Conservation (phyloP, 78 protist genomes). For the Dictyostelium intermedium region DNA sequence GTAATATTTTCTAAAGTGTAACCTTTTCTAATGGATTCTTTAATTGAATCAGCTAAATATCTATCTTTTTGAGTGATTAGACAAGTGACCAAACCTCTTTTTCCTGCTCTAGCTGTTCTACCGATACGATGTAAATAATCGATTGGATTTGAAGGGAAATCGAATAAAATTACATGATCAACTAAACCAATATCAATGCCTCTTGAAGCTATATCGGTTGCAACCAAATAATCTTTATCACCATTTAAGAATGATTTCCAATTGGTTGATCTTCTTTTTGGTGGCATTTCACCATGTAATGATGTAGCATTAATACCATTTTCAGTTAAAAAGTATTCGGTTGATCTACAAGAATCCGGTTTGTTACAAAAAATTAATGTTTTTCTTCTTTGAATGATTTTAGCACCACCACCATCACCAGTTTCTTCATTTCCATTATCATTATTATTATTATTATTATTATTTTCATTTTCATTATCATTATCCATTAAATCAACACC, state of each 20-base stretch:
- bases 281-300: conserved; percentile 79
- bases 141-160: conserved; percentile 85
- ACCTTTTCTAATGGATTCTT: conserved; percentile 56
- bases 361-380: conserved; percentile 72
- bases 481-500: background rate
- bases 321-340: conserved; percentile 68
- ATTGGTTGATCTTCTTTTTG: background rate
- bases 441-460: background rate
- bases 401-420: background rate
- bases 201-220: conserved; percentile 88
- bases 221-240: conserved; percentile 65
- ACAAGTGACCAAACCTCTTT: conserved; percentile 26
- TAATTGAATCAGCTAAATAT: conserved; percentile 59
- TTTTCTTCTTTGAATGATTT: background rate
- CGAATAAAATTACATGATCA: conserved; percentile 83
- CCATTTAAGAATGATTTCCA: conserved; percentile 43
- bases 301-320: conserved; percentile 24
- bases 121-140: conserved; percentile 91
- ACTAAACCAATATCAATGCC: conserved; percentile 77
- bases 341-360: conserved; percentile 70
- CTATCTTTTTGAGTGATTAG: conserved; percentile 54
- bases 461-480: background rate
- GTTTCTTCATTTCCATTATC: background rate
- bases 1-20: conserved; percentile 20
- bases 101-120: conserved; percentile 91